These are phyloP conservation scores for Panaeolus cyanescens DNA, from an alignment of 768 basidiomycete genomes.

Conservation along the genomic window DNA sequence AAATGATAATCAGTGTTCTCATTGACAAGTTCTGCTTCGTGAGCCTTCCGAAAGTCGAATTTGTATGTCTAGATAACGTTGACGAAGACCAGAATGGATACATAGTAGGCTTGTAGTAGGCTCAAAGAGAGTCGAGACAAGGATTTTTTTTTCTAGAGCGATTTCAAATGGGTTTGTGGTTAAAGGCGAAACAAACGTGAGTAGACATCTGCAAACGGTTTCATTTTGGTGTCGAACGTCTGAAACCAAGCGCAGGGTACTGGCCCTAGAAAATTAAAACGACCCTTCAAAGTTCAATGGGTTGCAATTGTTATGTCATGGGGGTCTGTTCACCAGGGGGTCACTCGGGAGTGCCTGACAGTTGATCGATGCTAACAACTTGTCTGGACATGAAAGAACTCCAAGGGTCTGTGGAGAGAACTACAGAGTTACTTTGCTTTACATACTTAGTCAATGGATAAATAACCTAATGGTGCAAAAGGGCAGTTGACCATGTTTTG, in stretches of 20 bases:
- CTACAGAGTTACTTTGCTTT: too few relatives aligned
- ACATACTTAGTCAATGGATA: too few relatives aligned
- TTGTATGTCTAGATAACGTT: too few relatives aligned
- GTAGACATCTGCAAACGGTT: background rate
- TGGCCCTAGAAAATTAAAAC: background rate
- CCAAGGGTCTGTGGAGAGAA: background rate
- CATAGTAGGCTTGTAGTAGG: too few relatives aligned
- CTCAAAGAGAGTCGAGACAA: too few relatives aligned
- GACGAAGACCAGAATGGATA: too few relatives aligned
- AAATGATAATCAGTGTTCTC: too few relatives aligned
- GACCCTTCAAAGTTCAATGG: background rate
- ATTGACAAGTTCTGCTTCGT: too few relatives aligned
- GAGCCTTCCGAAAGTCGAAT: too few relatives aligned
- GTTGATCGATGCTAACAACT: background rate
- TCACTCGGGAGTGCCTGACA: background rate
- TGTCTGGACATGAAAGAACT: background rate
- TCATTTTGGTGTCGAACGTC: background rate
- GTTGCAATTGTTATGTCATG: background rate
- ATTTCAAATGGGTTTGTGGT: background rate
- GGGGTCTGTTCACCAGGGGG: background rate
- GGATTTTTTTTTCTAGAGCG: background rate
- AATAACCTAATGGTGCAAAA: too few relatives aligned
- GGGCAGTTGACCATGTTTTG: background rate
- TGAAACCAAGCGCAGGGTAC: background rate
- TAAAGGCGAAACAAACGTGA: too few relatives aligned